Evolutionary conservation across 495 filamentous ascomycete species (phyloP).

Genomic region (Aspergillus bertholletiae): DNA sequence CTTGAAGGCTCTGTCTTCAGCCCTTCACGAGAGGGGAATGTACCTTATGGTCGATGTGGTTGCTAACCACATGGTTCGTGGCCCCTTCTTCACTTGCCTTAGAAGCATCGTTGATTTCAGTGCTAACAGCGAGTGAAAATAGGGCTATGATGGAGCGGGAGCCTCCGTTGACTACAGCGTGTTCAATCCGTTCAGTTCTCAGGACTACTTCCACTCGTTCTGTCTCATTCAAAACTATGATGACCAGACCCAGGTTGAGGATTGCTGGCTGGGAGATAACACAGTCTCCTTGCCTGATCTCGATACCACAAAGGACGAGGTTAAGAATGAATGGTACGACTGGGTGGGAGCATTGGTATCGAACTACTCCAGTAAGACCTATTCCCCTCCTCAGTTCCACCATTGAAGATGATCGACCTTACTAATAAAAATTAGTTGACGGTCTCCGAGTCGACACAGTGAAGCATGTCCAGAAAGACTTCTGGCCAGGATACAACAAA

Average conservation of each 20-base stretch:
- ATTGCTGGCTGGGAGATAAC: conserved; percentile 65
- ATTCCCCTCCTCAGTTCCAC: neutral
- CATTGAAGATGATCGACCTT: neutral
- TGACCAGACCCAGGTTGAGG: conserved; percentile 43
- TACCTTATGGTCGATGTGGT: conserved; percentile 78
- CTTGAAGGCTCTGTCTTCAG: conserved; percentile 54
- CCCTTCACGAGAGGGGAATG: conserved; percentile 62
- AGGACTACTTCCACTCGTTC: conserved; percentile 61
- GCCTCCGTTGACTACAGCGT: conserved; percentile 55
- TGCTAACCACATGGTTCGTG: conserved; percentile 65
- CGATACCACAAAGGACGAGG: conserved; percentile 55
- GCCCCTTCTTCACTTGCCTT: neutral
- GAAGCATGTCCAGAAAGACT: conserved; percentile 66
- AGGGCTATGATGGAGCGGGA: conserved; percentile 55
- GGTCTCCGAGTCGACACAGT: conserved; percentile 76
- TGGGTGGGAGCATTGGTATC: conserved; percentile 65
- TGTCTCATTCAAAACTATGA: conserved; percentile 64
- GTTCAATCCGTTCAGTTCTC: conserved; percentile 62
- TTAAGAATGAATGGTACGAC: conserved; percentile 55
- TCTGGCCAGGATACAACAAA: conserved; percentile 60
- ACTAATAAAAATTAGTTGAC: conserved; percentile 49
- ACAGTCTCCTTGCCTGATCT: conserved; percentile 65
- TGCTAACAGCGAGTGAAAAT: neutral
- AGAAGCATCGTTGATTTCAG: too few relatives aligned
- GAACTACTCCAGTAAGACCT: conserved; percentile 55